A percentile compares a stretch with the other conserved stretches of the same genome.
Conservation (phyloP, 257 asterid species). For the Scutellaria galericulata region DNA sequence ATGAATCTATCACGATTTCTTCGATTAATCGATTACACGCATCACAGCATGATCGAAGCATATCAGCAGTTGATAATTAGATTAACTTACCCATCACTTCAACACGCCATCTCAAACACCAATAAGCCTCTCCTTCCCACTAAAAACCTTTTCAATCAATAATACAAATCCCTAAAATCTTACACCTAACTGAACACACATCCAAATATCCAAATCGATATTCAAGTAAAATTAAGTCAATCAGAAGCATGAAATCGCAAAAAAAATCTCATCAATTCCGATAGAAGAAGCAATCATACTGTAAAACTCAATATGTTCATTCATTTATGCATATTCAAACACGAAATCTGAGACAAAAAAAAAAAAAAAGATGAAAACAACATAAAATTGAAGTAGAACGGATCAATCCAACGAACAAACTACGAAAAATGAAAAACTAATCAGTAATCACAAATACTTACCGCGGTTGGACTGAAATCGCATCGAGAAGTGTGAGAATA, state of each 20-base stretch:
- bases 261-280: constrained; percentile 10
- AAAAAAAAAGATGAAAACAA: neutral
- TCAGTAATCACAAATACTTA: neutral
- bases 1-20: too few relatives aligned
- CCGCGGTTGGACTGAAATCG: constrained; percentile 15
- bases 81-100: neutral
- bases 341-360: neutral
- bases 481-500: constrained; percentile 19
- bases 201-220: constrained; percentile 27
- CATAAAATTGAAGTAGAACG: neutral
- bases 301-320: constrained; percentile 12
- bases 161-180: constrained; percentile 32
- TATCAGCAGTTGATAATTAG: too few relatives aligned
- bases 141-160: constrained; percentile 6
- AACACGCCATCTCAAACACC: neutral
- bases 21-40: too few relatives aligned
- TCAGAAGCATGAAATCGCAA: constrained; percentile 14
- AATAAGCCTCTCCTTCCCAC: neutral
- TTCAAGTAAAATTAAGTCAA: constrained; percentile 18
- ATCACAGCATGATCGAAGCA: too few relatives aligned
- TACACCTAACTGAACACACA: constrained; percentile 8
- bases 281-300: neutral
- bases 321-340: neutral
- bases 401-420: neutral
- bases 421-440: neutral